Evolutionary conservation across 169 alveolate species (phyloP), one percentile per base, ranked within the genome.

Genomic region (Plasmodium knowlesi): DNA sequence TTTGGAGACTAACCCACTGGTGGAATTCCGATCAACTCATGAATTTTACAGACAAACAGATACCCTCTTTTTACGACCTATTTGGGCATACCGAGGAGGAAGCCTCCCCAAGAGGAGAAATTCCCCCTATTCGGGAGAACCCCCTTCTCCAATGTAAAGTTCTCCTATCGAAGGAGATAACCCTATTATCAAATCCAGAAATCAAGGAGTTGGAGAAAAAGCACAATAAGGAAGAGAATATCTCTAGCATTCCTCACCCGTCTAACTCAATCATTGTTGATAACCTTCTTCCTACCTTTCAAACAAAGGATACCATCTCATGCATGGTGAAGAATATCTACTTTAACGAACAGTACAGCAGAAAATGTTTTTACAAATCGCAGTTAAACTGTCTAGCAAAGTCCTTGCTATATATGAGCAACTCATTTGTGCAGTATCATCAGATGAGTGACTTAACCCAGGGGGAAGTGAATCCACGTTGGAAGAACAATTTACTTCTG

Each of bases 351-450:
- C n/a, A 70, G 4, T 25, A 71, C 37, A 19, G n/a, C 4, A 71
- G 43, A 30, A 84, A 19, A 22, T 22, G 25, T 71, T 71, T 32
- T 43, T 12, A 43, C 30, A 53, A 50, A 19, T 73, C 86, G 5
- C 82, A 86, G 67, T 32, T 86, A 53, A 86, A 86, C 43, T 16
- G 22, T 46, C 39, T 74, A 14, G 57, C 93, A 8, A 86, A 86
- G n/a, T 32, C 37, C 3, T 16, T 86, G 12, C 70, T 50, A 54
- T 86, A 86, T 76, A n/a, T 86, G 37, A 54, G 73, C n/a, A 32
- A 50, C 14, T 86, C 84, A 14, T 74, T 25, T 28, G 41, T 41
- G 46, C 32, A 19, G 1, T 83, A 5, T 4, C 2, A 8, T 22
- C 9, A 25, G n/a, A n/a, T 5, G 9, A 3, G 28, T 6, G 8